A percentile compares a stretch with the other conserved stretches of the same genome.
Conservation (phyloP, 106 monocot species). For the Amphibolis antarctica region DNA sequence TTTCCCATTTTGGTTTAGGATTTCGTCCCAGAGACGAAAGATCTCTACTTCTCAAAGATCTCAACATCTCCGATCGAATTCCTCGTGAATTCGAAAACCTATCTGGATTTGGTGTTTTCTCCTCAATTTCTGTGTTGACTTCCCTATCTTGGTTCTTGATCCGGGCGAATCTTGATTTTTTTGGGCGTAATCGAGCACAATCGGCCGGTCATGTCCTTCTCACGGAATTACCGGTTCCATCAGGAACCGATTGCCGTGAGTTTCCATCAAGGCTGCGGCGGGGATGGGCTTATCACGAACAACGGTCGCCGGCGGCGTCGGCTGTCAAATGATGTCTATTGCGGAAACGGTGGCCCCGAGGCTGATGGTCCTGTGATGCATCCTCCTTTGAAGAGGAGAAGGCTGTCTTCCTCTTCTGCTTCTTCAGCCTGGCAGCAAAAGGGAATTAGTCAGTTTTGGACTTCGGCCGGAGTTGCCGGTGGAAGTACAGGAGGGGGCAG, state of each 20-base stretch:
- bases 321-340: background rate
- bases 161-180: background rate
- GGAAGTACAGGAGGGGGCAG: background rate
- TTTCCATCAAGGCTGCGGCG: background rate
- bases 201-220: conserved; percentile 3
- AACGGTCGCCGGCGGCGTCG: background rate
- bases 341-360: background rate
- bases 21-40: too few species aligned
- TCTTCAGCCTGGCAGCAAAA: conserved; percentile 1
- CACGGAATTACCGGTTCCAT: background rate
- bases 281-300: background rate
- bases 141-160: too few species aligned
- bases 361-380: background rate
- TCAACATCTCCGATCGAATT: too few species aligned
- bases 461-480: background rate
- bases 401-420: conserved; percentile 3
- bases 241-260: background rate
- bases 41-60: too few species aligned
- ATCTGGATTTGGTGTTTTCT: background rate
- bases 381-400: conserved; percentile 31
- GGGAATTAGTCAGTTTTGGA: conserved; percentile 6
- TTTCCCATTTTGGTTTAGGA: too few species aligned
- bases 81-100: background rate
- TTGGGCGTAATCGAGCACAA: background rate
- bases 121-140: background rate